Evolutionary conservation across 148 eudicot species (phyloP), one percentile per base, ranked within the genome.

Genomic region (Limonium bicolor): DNA sequence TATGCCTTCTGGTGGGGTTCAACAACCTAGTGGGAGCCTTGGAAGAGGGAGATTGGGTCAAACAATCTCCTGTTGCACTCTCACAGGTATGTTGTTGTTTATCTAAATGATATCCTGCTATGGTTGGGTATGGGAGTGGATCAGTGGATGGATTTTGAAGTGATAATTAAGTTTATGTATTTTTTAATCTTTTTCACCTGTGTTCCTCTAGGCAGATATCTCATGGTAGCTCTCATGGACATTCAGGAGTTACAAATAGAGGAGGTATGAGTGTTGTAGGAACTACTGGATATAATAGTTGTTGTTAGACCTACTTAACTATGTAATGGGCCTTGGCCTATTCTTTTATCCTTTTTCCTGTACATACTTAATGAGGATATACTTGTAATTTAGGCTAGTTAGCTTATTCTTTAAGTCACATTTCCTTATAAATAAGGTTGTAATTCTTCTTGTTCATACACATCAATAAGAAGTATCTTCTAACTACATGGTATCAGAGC

Each of bases 241-340:
- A 84, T 66, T 67, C 95, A 17, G 99, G 95, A 55, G 65, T 85
- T 59, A 55, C 80, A 50, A 80, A 69, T 73, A 77, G 99, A 63
- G 95, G 93, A 41, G 88, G 85, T 51, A 90, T 90, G 87, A 66
- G 73, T 68, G 77, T 84, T 64, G 80, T 78, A 48, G 97, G 97
- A 58, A 80, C 55, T 60, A 80, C 83, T 64, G 99, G 99, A 55
- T 90, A 72, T 63, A 72, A 53, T 69, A 67, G 68, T 65, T n/a
- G n/a, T n/a, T n/a, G n/a, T n/a, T n/a, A n/a, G n/a, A n/a, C n/a
- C n/a, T n/a, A n/a, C n/a, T n/a, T n/a, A n/a, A n/a, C n/a, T n/a
- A n/a, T n/a, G n/a, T n/a, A n/a, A n/a, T n/a, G n/a, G n/a, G n/a
- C n/a, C n/a, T n/a, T n/a, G n/a, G n/a, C n/a, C n/a, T n/a, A n/a